Percentiles rank a stretch among this genome's conserved stretches.
Evolutionary conservation across 805 yeast species (phyloP).

Genomic region (Maudiozyma barnettii): DNA sequence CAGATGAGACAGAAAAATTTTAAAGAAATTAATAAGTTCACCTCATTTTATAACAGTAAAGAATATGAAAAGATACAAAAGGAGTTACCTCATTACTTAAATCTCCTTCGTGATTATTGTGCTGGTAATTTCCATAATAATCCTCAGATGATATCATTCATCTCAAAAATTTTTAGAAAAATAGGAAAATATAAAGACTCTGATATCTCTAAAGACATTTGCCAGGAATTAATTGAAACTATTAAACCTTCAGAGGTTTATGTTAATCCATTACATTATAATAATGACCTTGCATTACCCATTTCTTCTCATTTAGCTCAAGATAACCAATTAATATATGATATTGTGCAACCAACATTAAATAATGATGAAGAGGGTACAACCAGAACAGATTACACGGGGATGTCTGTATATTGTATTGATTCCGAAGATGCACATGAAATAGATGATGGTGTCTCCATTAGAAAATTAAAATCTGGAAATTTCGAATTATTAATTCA

Average conservation of each 20-base stretch:
- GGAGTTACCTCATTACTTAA: slow-evolving; percentile 32
- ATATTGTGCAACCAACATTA: slow-evolving; percentile 5
- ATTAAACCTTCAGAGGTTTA: slow-evolving; percentile 16
- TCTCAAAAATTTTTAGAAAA: slow-evolving; percentile 32
- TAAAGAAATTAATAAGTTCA: slow-evolving; percentile 19
- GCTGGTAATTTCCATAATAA: slow-evolving; percentile 42
- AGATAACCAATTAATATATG: slow-evolving; percentile 32
- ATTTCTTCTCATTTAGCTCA: slow-evolving; percentile 35
- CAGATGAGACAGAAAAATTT: slow-evolving; percentile 16
- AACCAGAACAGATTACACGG: slow-evolving; percentile 36
- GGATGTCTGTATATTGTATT: slow-evolving; percentile 64
- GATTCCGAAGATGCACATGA: slow-evolving; percentile 77
- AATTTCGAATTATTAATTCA: slow-evolving; percentile 50
- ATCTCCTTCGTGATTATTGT: slow-evolving; percentile 44
- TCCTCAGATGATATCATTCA: slow-evolving; percentile 40
- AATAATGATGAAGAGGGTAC: background rate
- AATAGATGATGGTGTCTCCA: slow-evolving; percentile 86
- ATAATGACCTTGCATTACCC: slow-evolving; percentile 36
- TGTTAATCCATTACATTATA: slow-evolving; percentile 4
- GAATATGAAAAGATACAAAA: slow-evolving; percentile 3
- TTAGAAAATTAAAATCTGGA: slow-evolving; percentile 30
- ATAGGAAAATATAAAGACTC: slow-evolving; percentile 18
- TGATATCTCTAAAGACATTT: slow-evolving; percentile 45
- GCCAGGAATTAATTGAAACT: slow-evolving; percentile 40
- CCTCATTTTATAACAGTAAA: slow-evolving; percentile 13